Evolutionary conservation across 169 alveolate genomes (phyloP).

Genomic region (Cryptosporidium tyzzeri): DNA sequence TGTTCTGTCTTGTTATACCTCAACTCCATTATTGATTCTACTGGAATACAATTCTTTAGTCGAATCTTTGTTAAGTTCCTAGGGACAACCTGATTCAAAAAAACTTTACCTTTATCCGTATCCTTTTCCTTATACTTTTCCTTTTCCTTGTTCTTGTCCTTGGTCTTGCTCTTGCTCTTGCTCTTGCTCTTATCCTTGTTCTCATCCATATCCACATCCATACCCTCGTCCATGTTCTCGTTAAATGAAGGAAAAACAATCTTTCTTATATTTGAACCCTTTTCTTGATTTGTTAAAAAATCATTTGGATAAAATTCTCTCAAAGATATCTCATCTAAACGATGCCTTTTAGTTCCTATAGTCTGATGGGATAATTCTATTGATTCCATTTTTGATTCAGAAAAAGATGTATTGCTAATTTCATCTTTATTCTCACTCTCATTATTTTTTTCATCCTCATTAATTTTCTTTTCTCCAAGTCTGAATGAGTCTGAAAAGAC

Average conservation of each 20-base stretch:
- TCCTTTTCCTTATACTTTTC: too few relatives aligned
- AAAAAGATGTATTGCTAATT: too few relatives aligned
- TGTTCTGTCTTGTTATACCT: constrained; percentile 16
- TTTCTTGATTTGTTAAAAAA: not conserved
- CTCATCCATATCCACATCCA: too few relatives aligned
- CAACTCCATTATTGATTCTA: constrained; percentile 9
- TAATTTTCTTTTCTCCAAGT: not conserved
- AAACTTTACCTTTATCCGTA: too few relatives aligned
- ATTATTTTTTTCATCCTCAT: not conserved
- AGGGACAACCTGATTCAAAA: not conserved
- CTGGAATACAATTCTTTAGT: constrained; percentile 8
- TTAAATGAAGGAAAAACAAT: too few relatives aligned
- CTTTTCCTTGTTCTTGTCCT: too few relatives aligned
- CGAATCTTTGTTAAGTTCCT: constrained; percentile 1
- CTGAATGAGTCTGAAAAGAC: not conserved
- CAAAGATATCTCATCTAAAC: not conserved
- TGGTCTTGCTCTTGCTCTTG: too few relatives aligned
- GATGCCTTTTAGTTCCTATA: too few relatives aligned
- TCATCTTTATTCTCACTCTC: not conserved
- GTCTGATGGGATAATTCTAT: too few relatives aligned
- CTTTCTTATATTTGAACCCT: not conserved
- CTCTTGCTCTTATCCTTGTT: too few relatives aligned
- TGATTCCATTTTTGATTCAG: too few relatives aligned
- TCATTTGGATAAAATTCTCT: not conserved
- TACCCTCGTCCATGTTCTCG: too few relatives aligned